Conservation (phyloP, 2,329 filamentous ascomycete genomes). For the Hypoxylon sp. region DNA sequence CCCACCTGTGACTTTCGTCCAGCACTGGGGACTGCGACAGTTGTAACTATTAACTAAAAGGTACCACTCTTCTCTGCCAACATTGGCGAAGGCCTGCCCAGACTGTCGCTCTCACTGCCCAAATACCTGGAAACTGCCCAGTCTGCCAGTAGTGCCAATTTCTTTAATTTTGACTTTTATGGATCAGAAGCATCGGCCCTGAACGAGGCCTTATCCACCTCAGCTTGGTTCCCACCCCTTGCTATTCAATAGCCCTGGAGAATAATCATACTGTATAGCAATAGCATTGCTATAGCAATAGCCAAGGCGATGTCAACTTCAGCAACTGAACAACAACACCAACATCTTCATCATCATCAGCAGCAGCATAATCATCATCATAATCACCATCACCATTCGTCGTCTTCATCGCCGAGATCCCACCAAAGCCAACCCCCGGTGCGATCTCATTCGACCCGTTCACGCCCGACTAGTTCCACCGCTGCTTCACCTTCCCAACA, state of each 20-base stretch:
- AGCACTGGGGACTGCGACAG: neutral
- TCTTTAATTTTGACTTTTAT: slow-evolving; percentile 38
- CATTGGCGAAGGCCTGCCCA: slow-evolving; percentile 1
- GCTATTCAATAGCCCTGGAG: slow-evolving; percentile 24
- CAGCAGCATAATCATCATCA: slow-evolving; percentile 52
- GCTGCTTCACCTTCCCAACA: slow-evolving; percentile 44
- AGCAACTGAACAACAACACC: slow-evolving; percentile 46
- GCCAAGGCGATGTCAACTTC: slow-evolving; percentile 45
- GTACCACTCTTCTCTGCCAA: slow-evolving; percentile 12
- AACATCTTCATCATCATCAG: slow-evolving; percentile 45
- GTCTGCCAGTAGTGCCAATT: slow-evolving; percentile 25
- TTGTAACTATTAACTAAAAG: slow-evolving; percentile 7
- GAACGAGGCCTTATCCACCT: slow-evolving; percentile 32
- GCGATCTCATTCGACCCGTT: slow-evolving; percentile 58
- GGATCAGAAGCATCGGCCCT: slow-evolving; percentile 38
- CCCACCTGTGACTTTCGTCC: slow-evolving; percentile 13
- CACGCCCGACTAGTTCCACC: slow-evolving; percentile 54
- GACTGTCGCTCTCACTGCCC: slow-evolving; percentile 29
- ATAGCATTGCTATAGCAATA: slow-evolving; percentile 33
- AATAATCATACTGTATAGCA: slow-evolving; percentile 30
- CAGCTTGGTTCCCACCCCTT: slow-evolving; percentile 29
- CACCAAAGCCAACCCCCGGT: slow-evolving; percentile 49
- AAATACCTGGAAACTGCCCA: slow-evolving; percentile 35
- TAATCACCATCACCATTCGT: slow-evolving; percentile 52
- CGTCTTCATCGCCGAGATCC: slow-evolving; percentile 52